These are phyloP conservation scores for Penicillium longicatenatum DNA, from an alignment of 495 filamentous ascomycete genomes.

Conservation along the genomic window DNA sequence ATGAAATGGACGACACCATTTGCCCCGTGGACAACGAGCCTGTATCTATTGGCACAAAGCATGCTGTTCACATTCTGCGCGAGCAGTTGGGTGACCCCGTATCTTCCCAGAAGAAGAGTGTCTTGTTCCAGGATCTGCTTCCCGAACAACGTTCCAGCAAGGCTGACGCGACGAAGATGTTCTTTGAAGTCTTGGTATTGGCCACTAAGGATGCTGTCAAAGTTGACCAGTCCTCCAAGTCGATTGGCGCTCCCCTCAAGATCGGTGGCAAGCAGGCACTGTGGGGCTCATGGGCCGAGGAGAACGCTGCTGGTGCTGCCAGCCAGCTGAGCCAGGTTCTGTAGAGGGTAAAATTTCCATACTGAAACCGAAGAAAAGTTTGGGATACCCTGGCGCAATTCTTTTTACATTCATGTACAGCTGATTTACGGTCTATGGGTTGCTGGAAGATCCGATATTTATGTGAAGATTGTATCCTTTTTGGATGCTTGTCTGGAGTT, in stretches of 20 bases:
- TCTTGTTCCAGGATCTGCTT: conserved; percentile 89
- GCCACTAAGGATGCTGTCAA: conserved; percentile 98
- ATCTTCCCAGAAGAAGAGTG: conserved; percentile 66
- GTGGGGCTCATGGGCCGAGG: conserved; percentile 96
- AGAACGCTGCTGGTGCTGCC: conserved; percentile 63
- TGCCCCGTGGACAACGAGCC: conserved; percentile 80
- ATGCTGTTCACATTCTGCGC: conserved; percentile 91
- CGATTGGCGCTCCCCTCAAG: conserved; percentile 73
- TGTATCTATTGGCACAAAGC: conserved; percentile 86
- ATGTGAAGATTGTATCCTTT: conserved; percentile 18
- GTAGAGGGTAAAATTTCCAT: conserved; percentile 19
- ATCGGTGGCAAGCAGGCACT: conserved; percentile 86
- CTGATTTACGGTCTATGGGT: conserved; percentile 27
- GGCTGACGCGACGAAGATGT: conserved; percentile 97
- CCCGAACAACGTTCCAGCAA: conserved; percentile 76
- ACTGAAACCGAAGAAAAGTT: conserved; percentile 9
- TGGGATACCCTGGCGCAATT: conserved; percentile 23
- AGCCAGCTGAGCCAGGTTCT: conserved; percentile 34
- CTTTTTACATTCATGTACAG: conserved; percentile 37
- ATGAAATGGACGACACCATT: conserved; percentile 78
- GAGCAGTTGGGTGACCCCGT: conserved; percentile 77
- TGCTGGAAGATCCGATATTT: conserved; percentile 32
- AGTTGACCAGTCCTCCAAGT: conserved; percentile 81
- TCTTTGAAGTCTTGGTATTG: conserved; percentile 92
- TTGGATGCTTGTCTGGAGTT: conserved; percentile 29